These are phyloP conservation scores for Calycina herbarum DNA, from an alignment of 2,329 filamentous ascomycete species.

Conservation along the genomic window DNA sequence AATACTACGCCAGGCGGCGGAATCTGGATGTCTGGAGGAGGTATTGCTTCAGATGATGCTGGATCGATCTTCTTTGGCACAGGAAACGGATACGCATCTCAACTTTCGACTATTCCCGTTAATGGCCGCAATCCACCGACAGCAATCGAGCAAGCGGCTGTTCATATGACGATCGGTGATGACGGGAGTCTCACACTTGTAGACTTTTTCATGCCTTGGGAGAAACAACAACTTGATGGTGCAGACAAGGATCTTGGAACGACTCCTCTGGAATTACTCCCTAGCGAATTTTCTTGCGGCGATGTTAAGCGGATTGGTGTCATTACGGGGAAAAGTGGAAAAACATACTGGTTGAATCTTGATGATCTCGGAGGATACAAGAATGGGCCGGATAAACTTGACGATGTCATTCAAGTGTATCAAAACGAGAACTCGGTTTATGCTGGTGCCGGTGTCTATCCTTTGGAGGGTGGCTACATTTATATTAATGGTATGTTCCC, in stretches of 20 bases:
- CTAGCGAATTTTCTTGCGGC: constrained; percentile 46
- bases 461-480: constrained; percentile 48
- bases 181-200: constrained; percentile 46
- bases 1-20: constrained; percentile 44
- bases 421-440: constrained; percentile 52
- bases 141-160: constrained; percentile 49
- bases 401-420: constrained; percentile 45
- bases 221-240: constrained; percentile 50
- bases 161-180: constrained; percentile 47
- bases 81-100: constrained; percentile 50
- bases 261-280: constrained; percentile 45
- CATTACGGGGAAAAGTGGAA: constrained; percentile 51
- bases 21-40: constrained; percentile 52
- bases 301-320: constrained; percentile 48
- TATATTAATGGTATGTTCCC: constrained; percentile 36
- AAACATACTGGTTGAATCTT: constrained; percentile 50
- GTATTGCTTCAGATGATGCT: constrained; percentile 47
- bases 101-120: constrained; percentile 45
- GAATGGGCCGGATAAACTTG: constrained; percentile 44
- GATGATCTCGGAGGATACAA: constrained; percentile 52
- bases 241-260: constrained; percentile 51
- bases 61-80: constrained; percentile 50
- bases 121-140: constrained; percentile 47
- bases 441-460: constrained; percentile 48
- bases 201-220: constrained; percentile 53